phyloP scores from a whole-genome alignment of 257 asterid genomes.

The Forsythia suspensa region DNA sequence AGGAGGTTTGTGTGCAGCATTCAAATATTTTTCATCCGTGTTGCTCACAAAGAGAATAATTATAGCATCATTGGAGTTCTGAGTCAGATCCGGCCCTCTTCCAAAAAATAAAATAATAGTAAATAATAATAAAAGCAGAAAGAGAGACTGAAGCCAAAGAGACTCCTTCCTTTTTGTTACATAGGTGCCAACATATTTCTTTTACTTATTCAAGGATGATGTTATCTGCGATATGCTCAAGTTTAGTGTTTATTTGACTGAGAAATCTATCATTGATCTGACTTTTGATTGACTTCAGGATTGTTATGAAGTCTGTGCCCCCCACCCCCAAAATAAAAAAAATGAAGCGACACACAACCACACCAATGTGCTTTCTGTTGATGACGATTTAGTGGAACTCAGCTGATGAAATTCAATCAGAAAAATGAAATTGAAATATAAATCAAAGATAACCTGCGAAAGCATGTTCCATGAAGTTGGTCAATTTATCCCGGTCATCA shows the following conservation, averaged over 20 bases:
- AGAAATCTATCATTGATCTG: not conserved
- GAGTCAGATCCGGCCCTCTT: not conserved
- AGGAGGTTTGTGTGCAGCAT: not conserved
- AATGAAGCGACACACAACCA: not conserved
- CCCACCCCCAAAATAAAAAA: not conserved
- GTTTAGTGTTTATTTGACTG: not conserved
- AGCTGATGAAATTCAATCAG: conserved; percentile 7
- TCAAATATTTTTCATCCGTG: not conserved
- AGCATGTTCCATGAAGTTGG: not conserved
- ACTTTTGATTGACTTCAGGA: not conserved
- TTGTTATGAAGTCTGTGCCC: not conserved
- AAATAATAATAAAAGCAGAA: not conserved
- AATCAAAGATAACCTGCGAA: not conserved
- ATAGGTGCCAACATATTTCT: not conserved
- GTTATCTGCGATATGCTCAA: not conserved
- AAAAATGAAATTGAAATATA: conserved; percentile 1
- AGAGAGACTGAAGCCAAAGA: not conserved
- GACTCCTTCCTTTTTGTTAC: not conserved
- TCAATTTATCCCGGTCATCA: not conserved
- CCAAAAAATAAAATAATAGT: not conserved
- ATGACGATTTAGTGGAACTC: not conserved
- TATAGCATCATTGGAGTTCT: not conserved
- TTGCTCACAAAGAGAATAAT: not conserved
- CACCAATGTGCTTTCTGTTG: not conserved
- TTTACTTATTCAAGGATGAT: not conserved